Evolutionary conservation across 179 eudicot genomes (phyloP).

Genomic region (Corrigiola litoralis): DNA sequence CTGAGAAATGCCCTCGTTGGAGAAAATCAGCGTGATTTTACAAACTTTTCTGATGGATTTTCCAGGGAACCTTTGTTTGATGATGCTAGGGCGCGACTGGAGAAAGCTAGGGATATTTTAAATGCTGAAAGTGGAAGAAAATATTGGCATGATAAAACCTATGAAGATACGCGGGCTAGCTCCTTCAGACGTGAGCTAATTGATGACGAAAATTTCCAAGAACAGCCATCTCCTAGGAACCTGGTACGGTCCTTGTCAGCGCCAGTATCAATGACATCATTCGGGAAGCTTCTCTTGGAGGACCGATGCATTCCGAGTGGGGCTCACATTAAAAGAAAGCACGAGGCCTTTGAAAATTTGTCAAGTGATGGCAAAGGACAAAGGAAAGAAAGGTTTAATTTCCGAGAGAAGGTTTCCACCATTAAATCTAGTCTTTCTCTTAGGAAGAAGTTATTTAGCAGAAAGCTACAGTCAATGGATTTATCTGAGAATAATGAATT

Average conservation of each 20-base stretch:
- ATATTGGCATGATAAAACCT: constrained; percentile 30
- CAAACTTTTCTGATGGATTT: constrained; percentile 22
- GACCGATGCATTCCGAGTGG: constrained; percentile 70
- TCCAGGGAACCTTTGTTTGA: constrained; percentile 33
- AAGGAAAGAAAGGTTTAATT: constrained; percentile 65
- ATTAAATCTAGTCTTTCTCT: constrained; percentile 64
- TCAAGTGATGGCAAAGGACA: constrained; percentile 35
- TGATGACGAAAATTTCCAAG: constrained; percentile 25
- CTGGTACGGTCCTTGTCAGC: constrained; percentile 87
- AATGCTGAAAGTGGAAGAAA: constrained; percentile 31
- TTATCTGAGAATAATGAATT: constrained; percentile 33
- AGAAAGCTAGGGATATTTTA: constrained; percentile 38
- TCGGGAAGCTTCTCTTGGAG: constrained; percentile 92
- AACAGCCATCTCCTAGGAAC: constrained; percentile 62
- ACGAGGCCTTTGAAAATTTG: constrained; percentile 50
- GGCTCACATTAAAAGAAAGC: constrained; percentile 84
- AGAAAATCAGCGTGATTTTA: constrained; percentile 30
- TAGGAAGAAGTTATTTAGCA: constrained; percentile 59
- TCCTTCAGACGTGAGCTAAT: constrained; percentile 45
- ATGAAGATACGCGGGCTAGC: constrained; percentile 40
- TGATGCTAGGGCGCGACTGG: constrained; percentile 35
- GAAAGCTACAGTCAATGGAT: constrained; percentile 55
- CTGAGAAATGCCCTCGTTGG: constrained; percentile 53
- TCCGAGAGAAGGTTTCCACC: constrained; percentile 69
- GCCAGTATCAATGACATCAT: constrained; percentile 76